Evolutionary conservation across 1,284 basidiomycete genomes (phyloP), one percentile per base, ranked within the genome.

Genomic region (Rhizoctonia solani): DNA sequence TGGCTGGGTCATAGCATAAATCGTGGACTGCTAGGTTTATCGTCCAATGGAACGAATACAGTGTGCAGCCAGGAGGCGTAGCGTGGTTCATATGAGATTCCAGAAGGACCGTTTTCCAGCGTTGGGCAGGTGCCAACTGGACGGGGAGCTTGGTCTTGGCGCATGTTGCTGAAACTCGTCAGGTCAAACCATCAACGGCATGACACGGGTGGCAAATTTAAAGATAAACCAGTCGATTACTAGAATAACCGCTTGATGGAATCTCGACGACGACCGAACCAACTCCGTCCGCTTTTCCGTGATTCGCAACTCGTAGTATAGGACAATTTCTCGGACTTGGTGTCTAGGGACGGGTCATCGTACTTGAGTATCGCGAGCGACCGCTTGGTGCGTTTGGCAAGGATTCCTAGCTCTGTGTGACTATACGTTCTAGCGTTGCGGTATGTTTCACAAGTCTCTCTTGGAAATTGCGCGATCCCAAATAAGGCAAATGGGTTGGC

Each of bases 401-500:
- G 34, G 8, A 32, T 53, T 9, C 41, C 50, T 11, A 42, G 46
- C 27, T 66, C 61, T 49, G 61, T 54, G 29, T 46, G 21, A 41
- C 47, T 34, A 23, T 54, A 66, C n/a, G 16, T 52, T 54, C 50
- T 19, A 8, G 61, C 61, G 1, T 25, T 42, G 14, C 50, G 50
- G 16, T 66, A 66, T 4, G 61, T 39, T 1, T 50, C 14, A 52
- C 34, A 21, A 1, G 37, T 32, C 34, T 66, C 61, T 34, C 61
- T 49, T 5, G 61, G 61, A 4, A 30, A 46, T n/a, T 66, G 61
- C 5, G 61, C 61, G 21, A 66, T 30, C 8, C 39, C 37, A 39
- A 66, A 66, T 27, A 66, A 52, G 3, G 61, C 50, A 11, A 66
- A 66, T 13, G 50, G 50, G 50, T 66, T 66, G n/a, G 61, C 61